These are phyloP conservation scores for Hemisphaericaspora nanyangensis DNA, from an alignment of 805 yeast genomes.

Conservation along the genomic window DNA sequence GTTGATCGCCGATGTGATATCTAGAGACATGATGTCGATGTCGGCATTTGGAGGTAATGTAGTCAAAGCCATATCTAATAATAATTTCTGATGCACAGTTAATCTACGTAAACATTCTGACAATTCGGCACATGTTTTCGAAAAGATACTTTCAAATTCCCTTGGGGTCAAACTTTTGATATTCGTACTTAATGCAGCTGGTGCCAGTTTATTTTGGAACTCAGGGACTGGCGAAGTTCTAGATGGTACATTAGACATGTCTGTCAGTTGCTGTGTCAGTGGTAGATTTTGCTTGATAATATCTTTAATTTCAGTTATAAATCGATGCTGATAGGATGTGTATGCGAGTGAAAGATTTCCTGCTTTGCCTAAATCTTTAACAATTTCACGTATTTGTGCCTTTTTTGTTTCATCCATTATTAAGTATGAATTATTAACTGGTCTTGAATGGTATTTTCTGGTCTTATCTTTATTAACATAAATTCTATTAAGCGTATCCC, in stretches of 20 bases:
- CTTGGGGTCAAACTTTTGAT: slow-evolving; percentile 65
- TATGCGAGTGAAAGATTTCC: slow-evolving; percentile 62
- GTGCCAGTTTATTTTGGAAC: slow-evolving; percentile 6
- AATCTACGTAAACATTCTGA: slow-evolving; percentile 74
- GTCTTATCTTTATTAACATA: slow-evolving; percentile 24
- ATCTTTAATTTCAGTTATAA: slow-evolving; percentile 67
- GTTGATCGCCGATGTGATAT: slow-evolving; percentile 61
- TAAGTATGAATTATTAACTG: slow-evolving; percentile 33
- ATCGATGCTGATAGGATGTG: slow-evolving; percentile 59
- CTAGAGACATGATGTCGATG: slow-evolving; percentile 54
- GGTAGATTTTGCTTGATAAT: slow-evolving; percentile 69
- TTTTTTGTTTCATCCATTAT: slow-evolving; percentile 39
- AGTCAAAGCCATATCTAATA: slow-evolving; percentile 63
- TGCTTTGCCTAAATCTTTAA: slow-evolving; percentile 58
- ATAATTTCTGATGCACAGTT: slow-evolving; percentile 71
- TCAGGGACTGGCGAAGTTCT: slow-evolving; percentile 21
- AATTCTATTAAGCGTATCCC: slow-evolving; percentile 52
- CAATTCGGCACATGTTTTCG: slow-evolving; percentile 54
- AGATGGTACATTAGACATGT: slow-evolving; percentile 24
- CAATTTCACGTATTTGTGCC: slow-evolving; percentile 38
- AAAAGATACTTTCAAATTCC: slow-evolving; percentile 73
- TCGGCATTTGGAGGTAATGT: slow-evolving; percentile 21
- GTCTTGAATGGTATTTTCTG: slow-evolving; percentile 13
- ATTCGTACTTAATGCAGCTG: slow-evolving; percentile 23
- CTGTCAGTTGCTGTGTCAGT: slow-evolving; percentile 14